Base-by-base conservation (phyloP, 345 rosid genomes). In the Gynandropsis gynandra region DNA sequence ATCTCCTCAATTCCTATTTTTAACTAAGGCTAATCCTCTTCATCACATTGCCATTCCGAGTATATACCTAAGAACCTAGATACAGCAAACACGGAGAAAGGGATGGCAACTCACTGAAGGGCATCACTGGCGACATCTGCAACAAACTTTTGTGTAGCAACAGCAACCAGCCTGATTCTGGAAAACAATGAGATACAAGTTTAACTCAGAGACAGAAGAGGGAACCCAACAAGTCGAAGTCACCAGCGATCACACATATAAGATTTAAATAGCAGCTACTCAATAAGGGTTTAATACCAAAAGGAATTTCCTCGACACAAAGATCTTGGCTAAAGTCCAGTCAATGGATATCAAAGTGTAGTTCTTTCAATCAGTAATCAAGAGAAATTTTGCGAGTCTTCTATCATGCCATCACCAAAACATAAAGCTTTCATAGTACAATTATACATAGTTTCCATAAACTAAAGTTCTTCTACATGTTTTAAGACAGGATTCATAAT, bases 81-180 rank as follows among this genome's bases (percentile, higher is more conserved):
- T 16, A 19, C 4, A 24, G 0, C 16, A 51, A 18, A 24, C 7
- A 16, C 18, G 14, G 20, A 43, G 29, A 55, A 57, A 58, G 38
- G 34, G 11, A 34, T 16, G 35, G 48, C 13, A 59, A 32, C 85
- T 51, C 80, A 89, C 93, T 74, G 85, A 55, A 92, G 93, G 20
- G 98, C 89, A 42, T 92, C 93, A 7, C 69, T 74, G 41, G 96
- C 98, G 64, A 92, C 92, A 69, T 92, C 98, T 8, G 96, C 66
- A 54, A 92, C 88, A 16, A 87, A 92, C 73, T 92, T 92, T 63
- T 87, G 98, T 9, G 98, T 92, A 32, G 96, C 98, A 65, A 92
- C 87, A 56, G 98, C 93, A 20, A 87, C 88, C 60, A 92, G 72
- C 75, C 96, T 79, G 57, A 76, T 67, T 61, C 96, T 92, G 89